Evolutionary conservation across 2,329 filamentous ascomycete species (phyloP).

Genomic region (Fusarium sp.): DNA sequence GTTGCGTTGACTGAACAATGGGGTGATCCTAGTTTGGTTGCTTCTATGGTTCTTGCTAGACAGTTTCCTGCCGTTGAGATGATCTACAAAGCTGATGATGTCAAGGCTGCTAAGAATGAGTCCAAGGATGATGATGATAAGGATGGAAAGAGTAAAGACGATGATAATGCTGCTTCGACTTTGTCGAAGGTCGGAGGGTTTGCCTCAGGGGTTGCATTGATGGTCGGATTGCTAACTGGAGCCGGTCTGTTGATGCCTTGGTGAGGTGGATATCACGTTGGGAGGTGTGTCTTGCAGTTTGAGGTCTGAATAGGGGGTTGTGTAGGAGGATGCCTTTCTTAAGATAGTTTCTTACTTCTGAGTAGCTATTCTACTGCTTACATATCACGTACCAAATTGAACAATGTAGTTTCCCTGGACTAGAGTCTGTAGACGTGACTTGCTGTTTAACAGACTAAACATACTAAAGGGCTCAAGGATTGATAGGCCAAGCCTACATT

Average conservation of each 20-base stretch:
- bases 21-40: background rate
- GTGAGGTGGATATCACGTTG: background rate
- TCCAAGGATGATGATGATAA: background rate
- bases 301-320: too few relatives aligned
- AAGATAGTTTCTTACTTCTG: background rate
- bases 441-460: background rate
- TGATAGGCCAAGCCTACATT: accelerated
- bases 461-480: accelerated
- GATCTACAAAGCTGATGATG: conserved; percentile 29
- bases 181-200: background rate
- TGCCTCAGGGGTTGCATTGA: background rate
- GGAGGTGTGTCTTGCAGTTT: background rate
- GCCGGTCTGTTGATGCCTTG: conserved; percentile 30
- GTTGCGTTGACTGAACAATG: background rate
- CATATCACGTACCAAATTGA: background rate
- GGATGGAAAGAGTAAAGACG: background rate
- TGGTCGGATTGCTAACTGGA: conserved; percentile 20
- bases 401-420: background rate
- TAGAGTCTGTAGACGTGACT: background rate
- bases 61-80: conserved; percentile 28
- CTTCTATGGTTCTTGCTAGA: background rate
- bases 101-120: conserved; percentile 4
- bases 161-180: conserved; percentile 1
- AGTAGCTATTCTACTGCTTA: background rate
- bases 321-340: background rate